Conservation (phyloP, 208 protist genomes). For the Lotmaria passim region DNA sequence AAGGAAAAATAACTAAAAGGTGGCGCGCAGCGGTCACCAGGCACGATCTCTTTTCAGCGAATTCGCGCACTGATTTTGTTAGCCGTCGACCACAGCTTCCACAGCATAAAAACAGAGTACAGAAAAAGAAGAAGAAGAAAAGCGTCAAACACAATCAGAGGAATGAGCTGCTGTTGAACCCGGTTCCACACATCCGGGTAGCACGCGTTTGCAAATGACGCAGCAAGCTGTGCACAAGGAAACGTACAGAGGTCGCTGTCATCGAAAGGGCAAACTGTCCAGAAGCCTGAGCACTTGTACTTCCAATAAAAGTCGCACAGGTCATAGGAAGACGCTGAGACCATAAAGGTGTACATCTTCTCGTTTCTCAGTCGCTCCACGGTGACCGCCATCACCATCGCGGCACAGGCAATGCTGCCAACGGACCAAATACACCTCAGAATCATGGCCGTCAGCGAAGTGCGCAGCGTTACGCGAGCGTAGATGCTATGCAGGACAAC, state of each 20-base stretch:
- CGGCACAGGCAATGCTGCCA: background rate
- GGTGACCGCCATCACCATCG: background rate
- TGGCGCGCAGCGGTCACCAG: slow-evolving; percentile 44
- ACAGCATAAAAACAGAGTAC: background rate
- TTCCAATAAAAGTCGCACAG: background rate
- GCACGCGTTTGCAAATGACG: background rate
- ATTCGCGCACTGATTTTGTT: background rate
- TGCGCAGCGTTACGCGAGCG: slow-evolving; percentile 8
- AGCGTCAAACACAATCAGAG: background rate
- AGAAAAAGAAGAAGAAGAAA: background rate
- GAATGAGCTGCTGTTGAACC: background rate
- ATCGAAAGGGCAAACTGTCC: background rate
- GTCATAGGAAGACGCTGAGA: background rate
- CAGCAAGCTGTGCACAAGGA: background rate
- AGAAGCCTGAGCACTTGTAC: slow-evolving; percentile 1
- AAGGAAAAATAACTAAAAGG: too few species aligned
- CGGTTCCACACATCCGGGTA: slow-evolving; percentile 1
- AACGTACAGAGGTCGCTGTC: too few species aligned
- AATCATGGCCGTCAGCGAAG: background rate
- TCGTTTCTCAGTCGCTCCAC: background rate
- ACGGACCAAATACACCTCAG: background rate
- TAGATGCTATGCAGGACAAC: slow-evolving; percentile 2
- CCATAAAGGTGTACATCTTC: background rate
- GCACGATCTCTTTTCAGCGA: too few species aligned
- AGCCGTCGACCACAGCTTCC: slow-evolving; percentile 3